phyloP scores from a whole-genome alignment of 2,329 filamentous ascomycete genomes.

The Chalaropsis ovoidea region DNA sequence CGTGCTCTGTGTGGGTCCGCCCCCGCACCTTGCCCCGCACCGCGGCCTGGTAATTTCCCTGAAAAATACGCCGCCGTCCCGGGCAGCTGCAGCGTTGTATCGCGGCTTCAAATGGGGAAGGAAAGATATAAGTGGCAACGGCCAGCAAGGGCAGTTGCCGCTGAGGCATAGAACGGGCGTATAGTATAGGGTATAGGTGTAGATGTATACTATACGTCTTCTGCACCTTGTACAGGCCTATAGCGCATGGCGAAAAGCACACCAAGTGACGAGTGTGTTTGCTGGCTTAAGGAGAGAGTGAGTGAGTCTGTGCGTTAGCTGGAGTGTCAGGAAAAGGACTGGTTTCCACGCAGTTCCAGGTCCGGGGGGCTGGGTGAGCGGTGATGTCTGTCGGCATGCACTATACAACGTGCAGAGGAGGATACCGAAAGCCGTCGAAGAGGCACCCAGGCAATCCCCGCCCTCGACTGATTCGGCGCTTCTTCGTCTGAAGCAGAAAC shows the following conservation, averaged over 20 bases:
- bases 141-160: neutral
- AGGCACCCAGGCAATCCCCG: neutral
- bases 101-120: neutral
- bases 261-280: neutral
- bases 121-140: conserved; percentile 9
- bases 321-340: neutral
- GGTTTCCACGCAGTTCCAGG: neutral
- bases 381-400: neutral
- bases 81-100: neutral
- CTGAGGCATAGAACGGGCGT: conserved; percentile 4
- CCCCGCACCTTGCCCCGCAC: neutral
- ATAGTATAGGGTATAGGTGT: neutral
- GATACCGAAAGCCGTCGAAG: neutral
- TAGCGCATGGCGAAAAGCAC: neutral
- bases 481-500: neutral
- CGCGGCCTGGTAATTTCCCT: neutral
- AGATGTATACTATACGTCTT: no score
- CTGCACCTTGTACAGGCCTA: neutral
- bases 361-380: neutral
- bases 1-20: neutral
- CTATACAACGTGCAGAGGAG: neutral
- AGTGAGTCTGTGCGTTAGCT: neutral
- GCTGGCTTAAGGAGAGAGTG: neutral
- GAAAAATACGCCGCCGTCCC: neutral
- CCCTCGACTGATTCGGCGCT: neutral